Conservation (phyloP, 176 grass and related monocot genomes). For the Eremochloa ophiuroides region DNA sequence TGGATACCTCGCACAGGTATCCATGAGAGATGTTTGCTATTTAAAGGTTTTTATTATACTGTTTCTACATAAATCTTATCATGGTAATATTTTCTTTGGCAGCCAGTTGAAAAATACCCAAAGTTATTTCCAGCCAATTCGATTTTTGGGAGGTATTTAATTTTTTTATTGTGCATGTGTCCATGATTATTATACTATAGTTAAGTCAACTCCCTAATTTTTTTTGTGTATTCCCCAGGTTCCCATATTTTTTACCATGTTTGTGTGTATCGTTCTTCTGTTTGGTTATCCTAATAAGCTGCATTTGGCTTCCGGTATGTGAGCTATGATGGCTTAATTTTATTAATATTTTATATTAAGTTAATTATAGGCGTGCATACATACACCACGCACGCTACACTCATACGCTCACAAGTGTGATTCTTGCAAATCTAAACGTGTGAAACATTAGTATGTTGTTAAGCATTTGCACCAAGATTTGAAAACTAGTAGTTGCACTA, state of each 20-base stretch:
- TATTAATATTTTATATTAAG: too few species aligned
- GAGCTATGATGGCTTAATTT: not conserved
- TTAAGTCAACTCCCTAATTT: not conserved
- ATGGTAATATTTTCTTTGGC: not conserved
- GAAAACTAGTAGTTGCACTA: too few species aligned
- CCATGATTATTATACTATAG: not conserved
- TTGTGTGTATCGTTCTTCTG: conserved; percentile 53
- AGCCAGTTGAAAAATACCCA: not conserved
- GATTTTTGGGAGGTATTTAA: not conserved
- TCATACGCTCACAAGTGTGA: too few species aligned
- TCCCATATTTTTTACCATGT: conserved; percentile 72
- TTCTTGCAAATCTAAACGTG: too few species aligned
- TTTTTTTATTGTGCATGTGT: not conserved
- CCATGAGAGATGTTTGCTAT: not conserved
- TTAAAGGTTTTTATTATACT: not conserved
- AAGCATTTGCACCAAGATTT: too few species aligned
- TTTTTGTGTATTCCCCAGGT: conserved; percentile 34
- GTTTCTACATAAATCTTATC: not conserved
- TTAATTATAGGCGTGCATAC: not conserved
- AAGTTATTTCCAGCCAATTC: not conserved
- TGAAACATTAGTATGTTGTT: too few species aligned
- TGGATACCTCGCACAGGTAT: too few species aligned
- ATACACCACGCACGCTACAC: too few species aligned
- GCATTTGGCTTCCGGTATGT: conserved; percentile 74
- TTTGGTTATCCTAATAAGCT: conserved; percentile 47